phyloP scores from a whole-genome alignment of 768 basidiomycete genomes.

The Cubamyces sp. region DNA sequence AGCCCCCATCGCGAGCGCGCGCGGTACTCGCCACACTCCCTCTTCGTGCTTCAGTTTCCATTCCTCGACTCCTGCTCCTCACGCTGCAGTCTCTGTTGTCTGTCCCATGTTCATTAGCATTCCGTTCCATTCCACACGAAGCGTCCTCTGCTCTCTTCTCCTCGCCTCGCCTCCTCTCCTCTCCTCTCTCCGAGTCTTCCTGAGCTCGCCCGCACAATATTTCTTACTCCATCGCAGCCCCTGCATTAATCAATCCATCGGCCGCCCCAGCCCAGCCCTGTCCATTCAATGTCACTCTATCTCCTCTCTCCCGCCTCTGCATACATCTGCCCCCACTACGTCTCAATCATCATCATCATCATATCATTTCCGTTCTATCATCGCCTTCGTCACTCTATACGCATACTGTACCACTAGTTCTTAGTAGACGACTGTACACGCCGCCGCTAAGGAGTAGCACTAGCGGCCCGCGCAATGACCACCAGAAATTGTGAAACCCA shows the following conservation, averaged over 20 bases:
- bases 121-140: conserved; percentile 4
- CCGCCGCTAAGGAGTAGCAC: no score
- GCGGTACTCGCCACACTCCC: neutral
- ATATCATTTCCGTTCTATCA: no score
- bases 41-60: conserved; percentile 1
- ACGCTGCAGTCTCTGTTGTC: neutral
- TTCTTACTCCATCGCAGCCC: conserved; percentile 12
- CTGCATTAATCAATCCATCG: conserved; percentile 15
- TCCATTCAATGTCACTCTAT: neutral
- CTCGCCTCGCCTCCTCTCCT: neutral
- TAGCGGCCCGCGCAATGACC: neutral
- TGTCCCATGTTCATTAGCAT: neutral
- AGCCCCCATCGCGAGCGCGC: neutral
- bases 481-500: neutral
- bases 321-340: no score
- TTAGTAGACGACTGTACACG: neutral
- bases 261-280: neutral
- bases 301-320: neutral
- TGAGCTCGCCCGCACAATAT: conserved; percentile 11
- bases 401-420: conserved; percentile 15
- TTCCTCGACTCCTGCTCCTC: neutral
- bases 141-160: neutral
- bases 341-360: no score
- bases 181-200: neutral
- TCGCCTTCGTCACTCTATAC: neutral